These are phyloP conservation scores for Actinomucor elegans DNA, from an alignment of 371 early-diverging fungal species.

Conservation along the genomic window DNA sequence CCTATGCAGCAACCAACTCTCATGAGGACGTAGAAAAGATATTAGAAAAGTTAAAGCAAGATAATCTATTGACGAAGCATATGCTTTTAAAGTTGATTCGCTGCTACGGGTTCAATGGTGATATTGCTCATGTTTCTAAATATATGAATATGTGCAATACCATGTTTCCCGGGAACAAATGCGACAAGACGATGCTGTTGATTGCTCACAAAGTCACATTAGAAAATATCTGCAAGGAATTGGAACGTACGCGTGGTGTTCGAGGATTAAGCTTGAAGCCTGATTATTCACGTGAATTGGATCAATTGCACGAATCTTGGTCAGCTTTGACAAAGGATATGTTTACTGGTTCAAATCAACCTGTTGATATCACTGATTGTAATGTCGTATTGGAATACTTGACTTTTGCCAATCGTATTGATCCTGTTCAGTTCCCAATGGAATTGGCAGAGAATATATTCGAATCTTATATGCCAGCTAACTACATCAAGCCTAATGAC, in stretches of 20 bases:
- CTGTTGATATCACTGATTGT: slow-evolving; percentile 26
- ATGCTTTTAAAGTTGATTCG: slow-evolving; percentile 22
- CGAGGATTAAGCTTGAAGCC: slow-evolving; percentile 17
- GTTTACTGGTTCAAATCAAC: not conserved
- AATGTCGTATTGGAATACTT: slow-evolving; percentile 37
- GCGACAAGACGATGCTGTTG: slow-evolving; percentile 17
- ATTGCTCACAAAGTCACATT: slow-evolving; percentile 29
- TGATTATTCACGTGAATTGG: not conserved
- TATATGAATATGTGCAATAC: slow-evolving; percentile 14
- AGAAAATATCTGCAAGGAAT: not conserved
- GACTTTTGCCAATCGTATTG: slow-evolving; percentile 35
- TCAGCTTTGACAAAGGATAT: slow-evolving; percentile 12
- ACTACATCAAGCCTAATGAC: slow-evolving; percentile 32
- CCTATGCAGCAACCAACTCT: slow-evolving; percentile 19
- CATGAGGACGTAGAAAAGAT: slow-evolving; percentile 15
- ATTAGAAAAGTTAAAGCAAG: slow-evolving; percentile 13
- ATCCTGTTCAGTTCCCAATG: slow-evolving; percentile 35
- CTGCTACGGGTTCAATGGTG: slow-evolving; percentile 29
- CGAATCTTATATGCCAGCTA: slow-evolving; percentile 30
- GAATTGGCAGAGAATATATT: slow-evolving; percentile 31
- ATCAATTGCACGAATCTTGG: slow-evolving; percentile 30
- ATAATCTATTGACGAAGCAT: not conserved
- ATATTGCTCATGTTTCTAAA: slow-evolving; percentile 9
- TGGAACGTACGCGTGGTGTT: slow-evolving; percentile 6
- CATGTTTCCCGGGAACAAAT: slow-evolving; percentile 10